These are phyloP conservation scores for Russula earlei DNA, from an alignment of 768 basidiomycete species.

Conservation along the genomic window DNA sequence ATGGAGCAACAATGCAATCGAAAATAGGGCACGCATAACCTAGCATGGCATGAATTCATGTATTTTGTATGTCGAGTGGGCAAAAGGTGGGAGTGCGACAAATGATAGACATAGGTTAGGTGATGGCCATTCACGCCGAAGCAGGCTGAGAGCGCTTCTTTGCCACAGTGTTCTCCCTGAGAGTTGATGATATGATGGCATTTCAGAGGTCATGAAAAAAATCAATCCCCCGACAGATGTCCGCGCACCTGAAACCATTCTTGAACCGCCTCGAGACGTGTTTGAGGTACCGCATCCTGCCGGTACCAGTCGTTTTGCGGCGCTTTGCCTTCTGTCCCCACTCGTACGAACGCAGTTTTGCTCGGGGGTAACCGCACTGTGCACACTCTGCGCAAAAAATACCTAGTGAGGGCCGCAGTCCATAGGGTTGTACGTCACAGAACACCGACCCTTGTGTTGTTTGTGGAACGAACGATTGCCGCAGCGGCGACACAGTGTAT, in stretches of 20 bases:
- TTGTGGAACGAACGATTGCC: constrained; percentile 93
- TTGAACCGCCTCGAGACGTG: constrained; percentile 91
- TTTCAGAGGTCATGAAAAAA: not conserved
- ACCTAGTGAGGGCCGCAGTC: not conserved
- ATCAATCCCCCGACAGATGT: not conserved
- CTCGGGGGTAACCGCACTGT: constrained; percentile 93
- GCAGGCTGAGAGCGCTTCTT: constrained; percentile 65
- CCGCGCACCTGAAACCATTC: constrained; percentile 84
- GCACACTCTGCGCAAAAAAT: constrained; percentile 58
- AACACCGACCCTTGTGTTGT: constrained; percentile 86
- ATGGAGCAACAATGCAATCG: not conserved
- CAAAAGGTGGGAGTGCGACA: constrained; percentile 14
- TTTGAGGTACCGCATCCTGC: constrained; percentile 92
- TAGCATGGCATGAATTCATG: constrained; percentile 23
- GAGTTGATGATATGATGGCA: constrained; percentile 3
- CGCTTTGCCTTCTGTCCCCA: constrained; percentile 99
- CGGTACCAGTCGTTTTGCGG: constrained; percentile 98
- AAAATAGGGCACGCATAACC: constrained; percentile 2
- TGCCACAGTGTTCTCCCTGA: constrained; percentile 84
- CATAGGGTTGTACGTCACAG: not conserved
- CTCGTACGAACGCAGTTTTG: constrained; percentile 91
- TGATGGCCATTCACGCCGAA: constrained; percentile 32
- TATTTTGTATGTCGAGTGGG: constrained; percentile 25
- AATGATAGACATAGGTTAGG: constrained; percentile 19
- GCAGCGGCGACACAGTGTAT: constrained; percentile 96